Percentiles rank a stretch among this genome's conserved stretches.
Evolutionary conservation across 176 grass and related monocot species (phyloP).

Genomic region (Luzula sylvatica): DNA sequence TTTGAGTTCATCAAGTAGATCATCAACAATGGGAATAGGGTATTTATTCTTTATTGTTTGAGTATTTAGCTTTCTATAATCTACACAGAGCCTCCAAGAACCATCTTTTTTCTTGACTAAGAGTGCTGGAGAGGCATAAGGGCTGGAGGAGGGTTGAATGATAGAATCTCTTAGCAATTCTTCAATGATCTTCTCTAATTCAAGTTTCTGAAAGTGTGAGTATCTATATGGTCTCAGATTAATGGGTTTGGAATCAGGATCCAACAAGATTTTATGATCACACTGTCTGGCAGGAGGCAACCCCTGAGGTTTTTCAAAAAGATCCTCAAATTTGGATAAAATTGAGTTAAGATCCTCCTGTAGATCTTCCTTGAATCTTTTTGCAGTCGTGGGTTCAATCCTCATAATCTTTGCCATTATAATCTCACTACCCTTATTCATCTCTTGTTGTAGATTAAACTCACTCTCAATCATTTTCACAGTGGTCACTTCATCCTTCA

Average conservation of each 20-base stretch:
- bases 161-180: background rate
- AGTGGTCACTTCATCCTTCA: no score
- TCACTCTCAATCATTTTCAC: no score
- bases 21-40: background rate
- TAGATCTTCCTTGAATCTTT: no score
- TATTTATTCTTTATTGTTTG: background rate
- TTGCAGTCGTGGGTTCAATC: no score
- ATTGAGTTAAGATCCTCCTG: background rate
- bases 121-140: background rate
- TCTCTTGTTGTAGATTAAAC: no score
- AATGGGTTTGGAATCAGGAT: background rate
- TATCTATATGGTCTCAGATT: background rate
- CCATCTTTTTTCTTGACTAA: slow-evolving; percentile 9
- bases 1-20: background rate
- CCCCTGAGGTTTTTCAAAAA: background rate
- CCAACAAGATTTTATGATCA: background rate
- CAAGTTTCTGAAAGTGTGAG: background rate
- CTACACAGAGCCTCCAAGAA: slow-evolving; percentile 1
- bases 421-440: no score
- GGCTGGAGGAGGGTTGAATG: background rate
- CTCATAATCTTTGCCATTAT: no score
- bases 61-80: background rate
- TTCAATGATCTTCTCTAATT: background rate
- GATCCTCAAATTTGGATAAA: background rate
- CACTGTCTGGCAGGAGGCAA: background rate